phyloP scores from a whole-genome alignment of 345 rosid species.

The Citropsis articulata region DNA sequence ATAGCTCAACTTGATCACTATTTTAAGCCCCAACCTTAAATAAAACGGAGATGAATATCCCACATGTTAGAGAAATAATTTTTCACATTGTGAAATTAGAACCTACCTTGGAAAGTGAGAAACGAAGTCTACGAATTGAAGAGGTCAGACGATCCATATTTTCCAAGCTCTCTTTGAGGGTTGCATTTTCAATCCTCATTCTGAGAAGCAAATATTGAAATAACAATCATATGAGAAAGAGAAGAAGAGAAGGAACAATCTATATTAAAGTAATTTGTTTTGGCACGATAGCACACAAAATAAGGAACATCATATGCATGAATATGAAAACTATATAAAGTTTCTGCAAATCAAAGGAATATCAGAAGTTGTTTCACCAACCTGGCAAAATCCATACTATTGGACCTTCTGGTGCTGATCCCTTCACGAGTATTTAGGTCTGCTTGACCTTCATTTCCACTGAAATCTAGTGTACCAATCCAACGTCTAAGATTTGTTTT shows the following conservation, averaged over 20 bases:
- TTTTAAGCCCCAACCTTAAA: neutral
- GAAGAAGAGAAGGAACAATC: constrained; percentile 7
- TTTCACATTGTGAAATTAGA: neutral
- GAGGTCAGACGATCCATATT: constrained; percentile 77
- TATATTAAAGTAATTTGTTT: neutral
- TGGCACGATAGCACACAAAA: neutral
- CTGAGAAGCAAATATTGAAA: constrained; percentile 31
- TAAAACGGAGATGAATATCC: neutral
- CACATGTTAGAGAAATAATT: neutral
- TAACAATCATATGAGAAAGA: neutral
- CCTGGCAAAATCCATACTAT: constrained; percentile 73
- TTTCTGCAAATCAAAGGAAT: constrained; percentile 2
- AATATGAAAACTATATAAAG: constrained; percentile 11
- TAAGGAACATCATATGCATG: neutral
- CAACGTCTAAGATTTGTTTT: constrained; percentile 79
- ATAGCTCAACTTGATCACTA: neutral
- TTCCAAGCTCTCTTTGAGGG: constrained; percentile 85
- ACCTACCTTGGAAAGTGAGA: constrained; percentile 71
- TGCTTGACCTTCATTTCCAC: constrained; percentile 48
- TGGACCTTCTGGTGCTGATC: constrained; percentile 26
- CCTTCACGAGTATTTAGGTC: constrained; percentile 31
- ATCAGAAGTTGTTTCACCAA: constrained; percentile 23
- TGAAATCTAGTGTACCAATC: constrained; percentile 50
- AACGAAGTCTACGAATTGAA: constrained; percentile 75
- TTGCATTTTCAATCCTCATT: constrained; percentile 86